Base-by-base conservation (phyloP, 2,329 filamentous ascomycete species). In the Fusarium tjaetaba region DNA sequence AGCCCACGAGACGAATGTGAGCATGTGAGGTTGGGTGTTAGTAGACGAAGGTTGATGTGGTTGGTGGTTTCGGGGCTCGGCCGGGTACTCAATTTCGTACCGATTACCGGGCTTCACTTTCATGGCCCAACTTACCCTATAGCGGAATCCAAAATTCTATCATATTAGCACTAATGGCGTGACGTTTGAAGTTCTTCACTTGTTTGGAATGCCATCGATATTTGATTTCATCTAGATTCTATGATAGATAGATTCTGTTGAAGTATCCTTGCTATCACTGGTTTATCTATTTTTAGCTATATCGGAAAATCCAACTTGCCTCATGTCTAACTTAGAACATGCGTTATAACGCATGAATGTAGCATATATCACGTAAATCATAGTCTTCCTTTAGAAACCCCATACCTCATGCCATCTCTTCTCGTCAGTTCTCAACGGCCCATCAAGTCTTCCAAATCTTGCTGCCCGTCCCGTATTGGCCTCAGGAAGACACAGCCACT, bases 401-500 rank as follows among this genome's bases (percentile, higher is more conserved):
- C 92, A 94, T 49, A 95, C 89, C 74, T 90, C 85, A 28, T 85
- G 84, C 93, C 93, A 95, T 57, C 88, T 82, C 75, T 82, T 82
- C 67, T 86, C 84, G 69, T 90, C 86, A 38, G 85, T 83, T 61
- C 89, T 86, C 75, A 94, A 79, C 9, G 91, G 90, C 3, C 90
- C 90, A 53, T 88, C 84, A 28, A 94, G 84, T 41, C 85, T 85
- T 4, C 93, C 93, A 77, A 92, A 91, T 61, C 92, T 86, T 15
- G 92, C 90, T 22, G 87, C 82, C 39, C 79, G 76, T 3, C 88
- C 88, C 4, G 89, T 89, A 60, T 92, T 93, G 7, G 92, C 87
- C 81, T 95, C 93, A 2, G 96, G 95, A 36, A 98, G 85, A 80
- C 94, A 95, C 57, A 98, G 86, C 92, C 93, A 98, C 79, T 97